Percentiles rank a stretch among this genome's conserved stretches.
Evolutionary conservation across 345 rosid genomes (phyloP).

Genomic region (Gossypium australe): DNA sequence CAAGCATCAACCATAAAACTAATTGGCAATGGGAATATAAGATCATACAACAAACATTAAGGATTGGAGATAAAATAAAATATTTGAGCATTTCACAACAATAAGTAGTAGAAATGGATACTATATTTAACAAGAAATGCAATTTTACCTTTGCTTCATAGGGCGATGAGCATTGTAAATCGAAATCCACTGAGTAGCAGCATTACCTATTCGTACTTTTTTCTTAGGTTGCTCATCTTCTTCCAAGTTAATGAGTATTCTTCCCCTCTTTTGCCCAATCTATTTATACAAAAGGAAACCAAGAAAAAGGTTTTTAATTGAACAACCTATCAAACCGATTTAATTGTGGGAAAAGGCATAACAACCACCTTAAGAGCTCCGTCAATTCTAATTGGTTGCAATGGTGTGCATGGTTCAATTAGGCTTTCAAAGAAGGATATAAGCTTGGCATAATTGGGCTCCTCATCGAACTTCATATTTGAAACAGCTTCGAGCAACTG

Average conservation of each 20-base stretch:
- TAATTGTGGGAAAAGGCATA: background rate
- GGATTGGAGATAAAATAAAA: background rate
- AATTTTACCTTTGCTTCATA: constrained; percentile 1
- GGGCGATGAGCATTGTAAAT: background rate
- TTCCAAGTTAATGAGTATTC: background rate
- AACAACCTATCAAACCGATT: background rate
- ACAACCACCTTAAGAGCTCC: background rate
- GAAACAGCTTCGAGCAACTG: background rate
- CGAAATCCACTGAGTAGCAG: background rate
- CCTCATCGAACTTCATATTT: background rate
- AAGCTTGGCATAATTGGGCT: background rate
- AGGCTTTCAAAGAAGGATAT: background rate
- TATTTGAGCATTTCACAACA: background rate
- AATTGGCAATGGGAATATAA: background rate
- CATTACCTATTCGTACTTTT: background rate
- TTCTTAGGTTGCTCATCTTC: constrained; percentile 1
- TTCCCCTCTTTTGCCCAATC: background rate
- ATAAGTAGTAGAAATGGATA: background rate
- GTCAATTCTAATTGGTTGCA: background rate
- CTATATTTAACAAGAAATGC: background rate
- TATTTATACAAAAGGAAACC: background rate
- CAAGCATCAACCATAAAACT: background rate
- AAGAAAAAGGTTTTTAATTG: background rate
- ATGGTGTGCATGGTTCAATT: background rate
- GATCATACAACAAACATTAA: background rate